phyloP scores from a whole-genome alignment of 2,329 filamentous ascomycete species.

The Fusarium sp. region DNA sequence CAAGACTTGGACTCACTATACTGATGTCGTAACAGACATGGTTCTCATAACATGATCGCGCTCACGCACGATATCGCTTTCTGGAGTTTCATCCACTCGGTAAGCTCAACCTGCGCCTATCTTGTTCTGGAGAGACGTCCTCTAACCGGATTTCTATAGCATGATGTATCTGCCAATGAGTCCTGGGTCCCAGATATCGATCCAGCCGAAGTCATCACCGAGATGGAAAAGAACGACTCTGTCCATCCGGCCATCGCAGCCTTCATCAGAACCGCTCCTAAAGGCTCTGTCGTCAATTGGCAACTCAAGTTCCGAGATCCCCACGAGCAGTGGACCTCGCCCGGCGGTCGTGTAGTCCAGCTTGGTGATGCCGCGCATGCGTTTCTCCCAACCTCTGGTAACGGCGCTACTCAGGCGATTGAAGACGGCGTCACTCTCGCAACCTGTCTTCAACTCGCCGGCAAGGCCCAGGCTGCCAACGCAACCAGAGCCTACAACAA shows the following conservation, averaged over 20 bases:
- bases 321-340: slow-evolving; percentile 31
- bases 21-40: slow-evolving; percentile 9
- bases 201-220: slow-evolving; percentile 21
- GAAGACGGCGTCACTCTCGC: slow-evolving; percentile 31
- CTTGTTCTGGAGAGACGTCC: rapidly evolving
- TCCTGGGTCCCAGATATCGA: slow-evolving; percentile 29
- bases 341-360: slow-evolving; percentile 25
- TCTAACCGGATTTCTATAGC: not conserved
- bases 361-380: slow-evolving; percentile 29
- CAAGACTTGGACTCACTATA: rapidly evolving
- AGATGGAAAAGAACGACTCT: slow-evolving; percentile 28
- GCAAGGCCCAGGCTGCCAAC: slow-evolving; percentile 15
- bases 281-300: slow-evolving; percentile 31
- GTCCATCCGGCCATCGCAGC: slow-evolving; percentile 26
- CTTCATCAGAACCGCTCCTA: slow-evolving; percentile 24
- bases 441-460: slow-evolving; percentile 18
- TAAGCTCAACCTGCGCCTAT: not conserved
- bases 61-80: slow-evolving; percentile 23
- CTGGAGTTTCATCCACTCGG: slow-evolving; percentile 32
- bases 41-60: slow-evolving; percentile 27
- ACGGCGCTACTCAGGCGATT: slow-evolving; percentile 26
- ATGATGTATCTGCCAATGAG: slow-evolving; percentile 24
- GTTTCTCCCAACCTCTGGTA: slow-evolving; percentile 25
- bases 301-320: slow-evolving; percentile 32
- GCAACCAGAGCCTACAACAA: slow-evolving; percentile 24